These are phyloP conservation scores for Solanum boliviense DNA, from an alignment of 257 asterid genomes.

Conservation along the genomic window DNA sequence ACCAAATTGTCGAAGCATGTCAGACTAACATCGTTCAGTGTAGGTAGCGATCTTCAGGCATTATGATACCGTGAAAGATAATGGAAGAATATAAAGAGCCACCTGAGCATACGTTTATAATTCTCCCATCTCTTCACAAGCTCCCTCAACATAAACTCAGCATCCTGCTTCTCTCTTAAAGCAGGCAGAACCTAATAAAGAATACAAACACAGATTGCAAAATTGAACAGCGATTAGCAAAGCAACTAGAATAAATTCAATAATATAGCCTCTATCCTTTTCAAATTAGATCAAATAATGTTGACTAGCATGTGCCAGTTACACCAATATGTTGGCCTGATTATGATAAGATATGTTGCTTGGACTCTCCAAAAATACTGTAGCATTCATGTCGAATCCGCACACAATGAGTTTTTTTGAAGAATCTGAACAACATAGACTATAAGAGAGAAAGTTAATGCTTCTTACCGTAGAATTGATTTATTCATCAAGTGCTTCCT, in stretches of 20 bases:
- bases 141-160: constrained; percentile 37
- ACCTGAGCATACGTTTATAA: constrained; percentile 24
- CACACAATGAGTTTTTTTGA: neutral
- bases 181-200: constrained; percentile 31
- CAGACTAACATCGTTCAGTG: constrained; percentile 27
- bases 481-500: constrained; percentile 23
- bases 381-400: neutral
- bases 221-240: neutral
- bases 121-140: constrained; percentile 35
- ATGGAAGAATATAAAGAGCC: neutral
- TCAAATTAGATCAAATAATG: neutral
- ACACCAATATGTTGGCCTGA: too few species aligned
- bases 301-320: too few species aligned
- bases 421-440: neutral
- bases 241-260: neutral
- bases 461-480: constrained; percentile 20
- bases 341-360: neutral
- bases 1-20: constrained; percentile 29
- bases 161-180: constrained; percentile 28
- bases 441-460: neutral
- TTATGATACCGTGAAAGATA: neutral
- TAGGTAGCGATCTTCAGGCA: constrained; percentile 14
- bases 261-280: neutral
- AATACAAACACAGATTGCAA: neutral
- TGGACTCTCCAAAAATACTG: neutral